A percentile compares a stretch with the other conserved stretches of the same genome.
Evolutionary conservation across 805 yeast genomes (phyloP).

Genomic region (Torulaspora franciscae): DNA sequence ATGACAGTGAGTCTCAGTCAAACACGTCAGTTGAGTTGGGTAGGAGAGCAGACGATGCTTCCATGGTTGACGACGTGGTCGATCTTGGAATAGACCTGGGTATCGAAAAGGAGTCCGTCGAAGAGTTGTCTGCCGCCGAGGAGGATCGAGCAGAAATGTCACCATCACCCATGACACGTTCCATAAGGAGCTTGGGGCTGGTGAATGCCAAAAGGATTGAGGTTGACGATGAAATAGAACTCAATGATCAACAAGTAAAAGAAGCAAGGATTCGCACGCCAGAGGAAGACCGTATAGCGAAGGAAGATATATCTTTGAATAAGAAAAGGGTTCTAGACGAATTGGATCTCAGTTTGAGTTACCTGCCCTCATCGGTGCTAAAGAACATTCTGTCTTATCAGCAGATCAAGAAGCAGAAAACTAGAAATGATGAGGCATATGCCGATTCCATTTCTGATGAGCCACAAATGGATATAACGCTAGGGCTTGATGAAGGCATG

Average conservation of each 20-base stretch:
- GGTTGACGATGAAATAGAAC: slow-evolving; percentile 22
- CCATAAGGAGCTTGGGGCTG: slow-evolving; percentile 14
- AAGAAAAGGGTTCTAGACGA: slow-evolving; percentile 26
- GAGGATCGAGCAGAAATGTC: slow-evolving; percentile 8
- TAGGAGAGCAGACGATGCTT: slow-evolving; percentile 42
- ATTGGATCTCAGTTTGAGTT: slow-evolving; percentile 16
- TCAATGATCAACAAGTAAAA: slow-evolving; percentile 17
- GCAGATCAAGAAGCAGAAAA: slow-evolving; percentile 22
- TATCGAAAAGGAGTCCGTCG: slow-evolving; percentile 36
- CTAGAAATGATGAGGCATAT: slow-evolving; percentile 1
- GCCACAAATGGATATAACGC: slow-evolving; percentile 24
- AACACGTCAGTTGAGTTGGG: slow-evolving; percentile 67
- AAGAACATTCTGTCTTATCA: slow-evolving; percentile 18
- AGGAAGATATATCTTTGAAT: neutral
- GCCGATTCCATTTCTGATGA: slow-evolving; percentile 10
- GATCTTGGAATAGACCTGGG: slow-evolving; percentile 55
- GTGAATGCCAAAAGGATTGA: slow-evolving; percentile 15
- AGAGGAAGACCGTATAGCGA: neutral
- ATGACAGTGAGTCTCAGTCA: slow-evolving; percentile 26
- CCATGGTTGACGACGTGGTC: slow-evolving; percentile 25
- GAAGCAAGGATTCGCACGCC: slow-evolving; percentile 3
- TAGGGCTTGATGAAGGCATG: slow-evolving; percentile 23
- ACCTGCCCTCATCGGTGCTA: slow-evolving; percentile 19
- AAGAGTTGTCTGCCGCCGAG: neutral
- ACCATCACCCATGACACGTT: neutral